Evolutionary conservation across 108 stramenopile genomes (phyloP).

Genomic region (Asterionellopsis glacialis): DNA sequence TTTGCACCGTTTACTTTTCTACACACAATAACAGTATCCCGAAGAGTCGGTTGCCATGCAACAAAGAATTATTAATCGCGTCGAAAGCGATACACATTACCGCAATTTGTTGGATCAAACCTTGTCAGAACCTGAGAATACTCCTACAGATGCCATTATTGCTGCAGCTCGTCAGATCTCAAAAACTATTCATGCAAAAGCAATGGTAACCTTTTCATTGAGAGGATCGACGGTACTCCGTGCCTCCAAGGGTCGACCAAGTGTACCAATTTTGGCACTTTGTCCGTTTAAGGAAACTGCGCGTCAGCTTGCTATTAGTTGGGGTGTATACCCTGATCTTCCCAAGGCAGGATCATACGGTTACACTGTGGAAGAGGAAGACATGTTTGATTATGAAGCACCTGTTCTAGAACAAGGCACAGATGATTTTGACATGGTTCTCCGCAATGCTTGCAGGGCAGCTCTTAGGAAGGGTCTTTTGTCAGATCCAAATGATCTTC

Average conservation of each 20-base stretch:
- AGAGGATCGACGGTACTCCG: conserved; percentile 81
- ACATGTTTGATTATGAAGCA: conserved; percentile 49
- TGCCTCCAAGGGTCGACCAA: conserved; percentile 84
- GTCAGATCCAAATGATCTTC: conserved; percentile 74
- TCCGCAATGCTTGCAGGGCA: conserved; percentile 71
- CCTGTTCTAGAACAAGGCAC: conserved; percentile 43
- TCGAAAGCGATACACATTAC: conserved; percentile 85
- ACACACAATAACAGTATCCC: conserved; percentile 53
- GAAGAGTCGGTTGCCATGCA: conserved; percentile 93
- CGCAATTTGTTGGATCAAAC: conserved; percentile 44
- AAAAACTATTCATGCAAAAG: conserved; percentile 76
- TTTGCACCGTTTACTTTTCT: background rate
- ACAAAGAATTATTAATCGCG: conserved; percentile 90
- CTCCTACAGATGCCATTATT: conserved; percentile 91
- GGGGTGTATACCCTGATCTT: conserved; percentile 90
- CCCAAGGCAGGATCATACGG: conserved; percentile 69
- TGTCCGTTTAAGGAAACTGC: conserved; percentile 88
- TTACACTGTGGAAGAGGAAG: conserved; percentile 63
- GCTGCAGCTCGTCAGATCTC: conserved; percentile 74
- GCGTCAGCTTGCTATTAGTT: conserved; percentile 81
- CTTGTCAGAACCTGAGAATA: conserved; percentile 42
- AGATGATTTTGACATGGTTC: conserved; percentile 73
- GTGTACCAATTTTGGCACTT: conserved; percentile 90
- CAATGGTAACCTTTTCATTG: conserved; percentile 86
- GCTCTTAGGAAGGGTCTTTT: conserved; percentile 87